Conservation (phyloP, 1,284 basidiomycete genomes). For the Meira miltonrushii region DNA sequence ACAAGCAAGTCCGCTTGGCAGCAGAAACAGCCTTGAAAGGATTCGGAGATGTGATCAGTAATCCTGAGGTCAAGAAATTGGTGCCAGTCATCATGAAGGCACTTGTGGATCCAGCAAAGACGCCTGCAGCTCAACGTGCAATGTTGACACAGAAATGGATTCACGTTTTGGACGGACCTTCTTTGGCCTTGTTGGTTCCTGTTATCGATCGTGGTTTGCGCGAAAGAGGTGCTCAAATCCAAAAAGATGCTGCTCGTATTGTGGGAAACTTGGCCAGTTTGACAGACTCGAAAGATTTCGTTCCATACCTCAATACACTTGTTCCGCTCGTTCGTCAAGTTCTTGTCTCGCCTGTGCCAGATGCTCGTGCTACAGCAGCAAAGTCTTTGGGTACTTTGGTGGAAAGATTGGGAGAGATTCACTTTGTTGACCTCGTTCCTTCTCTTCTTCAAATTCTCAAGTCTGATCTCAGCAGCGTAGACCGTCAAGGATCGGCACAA, state of each 20-base stretch:
- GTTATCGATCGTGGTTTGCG: conserved; percentile 89
- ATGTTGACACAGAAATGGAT: conserved; percentile 92
- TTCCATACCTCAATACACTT: conserved; percentile 84
- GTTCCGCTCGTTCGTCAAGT: conserved; percentile 88
- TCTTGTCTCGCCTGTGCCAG: conserved; percentile 82
- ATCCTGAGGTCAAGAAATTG: conserved; percentile 77
- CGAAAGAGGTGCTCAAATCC: conserved; percentile 86
- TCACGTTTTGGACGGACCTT: conserved; percentile 97
- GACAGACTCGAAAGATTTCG: conserved; percentile 91
- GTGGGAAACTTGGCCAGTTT: conserved; percentile 86
- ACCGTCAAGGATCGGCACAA: conserved; percentile 95
- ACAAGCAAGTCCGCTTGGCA: conserved; percentile 86
- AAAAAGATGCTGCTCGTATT: conserved; percentile 93
- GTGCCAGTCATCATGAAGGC: conserved; percentile 91
- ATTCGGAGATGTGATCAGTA: conserved; percentile 70
- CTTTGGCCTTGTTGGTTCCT: conserved; percentile 90
- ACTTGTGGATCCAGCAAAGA: conserved; percentile 88
- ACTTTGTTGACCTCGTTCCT: conserved; percentile 92
- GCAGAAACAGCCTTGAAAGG: conserved; percentile 95
- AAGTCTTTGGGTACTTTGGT: conserved; percentile 96
- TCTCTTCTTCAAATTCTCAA: conserved; percentile 84
- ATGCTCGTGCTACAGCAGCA: conserved; percentile 92
- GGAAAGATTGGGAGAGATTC: conserved; percentile 86
- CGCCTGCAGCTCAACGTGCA: conserved; percentile 71
- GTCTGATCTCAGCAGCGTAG: conserved; percentile 89